Percentiles rank a stretch among this genome's conserved stretches.
Conservation (phyloP, 306 rosid genomes). For the Boehmeria nivea region DNA sequence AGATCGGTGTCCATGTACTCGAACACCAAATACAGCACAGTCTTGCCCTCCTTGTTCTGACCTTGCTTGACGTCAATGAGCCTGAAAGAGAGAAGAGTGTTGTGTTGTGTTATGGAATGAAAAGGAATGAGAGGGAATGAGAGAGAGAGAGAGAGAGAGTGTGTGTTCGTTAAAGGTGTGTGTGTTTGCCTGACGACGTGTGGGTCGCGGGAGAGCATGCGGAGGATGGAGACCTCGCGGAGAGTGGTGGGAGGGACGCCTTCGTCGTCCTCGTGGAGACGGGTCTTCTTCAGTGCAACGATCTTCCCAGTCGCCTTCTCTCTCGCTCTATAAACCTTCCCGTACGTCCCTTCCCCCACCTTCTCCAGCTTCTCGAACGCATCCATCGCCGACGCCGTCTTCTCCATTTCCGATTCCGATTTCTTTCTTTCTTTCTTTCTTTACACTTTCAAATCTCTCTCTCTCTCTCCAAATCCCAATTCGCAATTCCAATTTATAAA, state of each 20-base stretch:
- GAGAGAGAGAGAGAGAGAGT: no score
- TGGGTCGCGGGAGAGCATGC: slow-evolving; percentile 95
- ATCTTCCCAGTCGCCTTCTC: slow-evolving; percentile 82
- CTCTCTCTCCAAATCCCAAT: slow-evolving; percentile 12
- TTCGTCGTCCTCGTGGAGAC: slow-evolving; percentile 95
- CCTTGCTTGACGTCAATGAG: slow-evolving; percentile 93
- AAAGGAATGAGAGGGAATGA: neutral
- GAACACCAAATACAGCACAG: slow-evolving; percentile 81
- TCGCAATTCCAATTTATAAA: neutral
- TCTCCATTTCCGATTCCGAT: slow-evolving; percentile 26
- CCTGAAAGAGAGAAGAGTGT: slow-evolving; percentile 18
- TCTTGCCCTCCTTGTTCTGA: slow-evolving; percentile 81
- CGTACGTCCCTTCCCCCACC: slow-evolving; percentile 92
- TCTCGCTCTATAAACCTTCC: slow-evolving; percentile 82
- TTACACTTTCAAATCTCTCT: neutral
- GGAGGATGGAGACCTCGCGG: slow-evolving; percentile 82
- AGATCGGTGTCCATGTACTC: slow-evolving; percentile 93
- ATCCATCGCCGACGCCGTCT: slow-evolving; percentile 62
- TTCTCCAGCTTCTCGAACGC: slow-evolving; percentile 86
- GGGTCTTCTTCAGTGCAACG: slow-evolving; percentile 90
- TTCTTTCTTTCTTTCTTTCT: neutral
- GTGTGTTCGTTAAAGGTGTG: no score
- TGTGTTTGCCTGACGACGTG: slow-evolving; percentile 58
- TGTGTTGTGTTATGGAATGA: neutral
- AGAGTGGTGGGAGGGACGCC: slow-evolving; percentile 98